Evolutionary conservation across 768 basidiomycete species (phyloP).

Genomic region (Naematelia encephala): DNA sequence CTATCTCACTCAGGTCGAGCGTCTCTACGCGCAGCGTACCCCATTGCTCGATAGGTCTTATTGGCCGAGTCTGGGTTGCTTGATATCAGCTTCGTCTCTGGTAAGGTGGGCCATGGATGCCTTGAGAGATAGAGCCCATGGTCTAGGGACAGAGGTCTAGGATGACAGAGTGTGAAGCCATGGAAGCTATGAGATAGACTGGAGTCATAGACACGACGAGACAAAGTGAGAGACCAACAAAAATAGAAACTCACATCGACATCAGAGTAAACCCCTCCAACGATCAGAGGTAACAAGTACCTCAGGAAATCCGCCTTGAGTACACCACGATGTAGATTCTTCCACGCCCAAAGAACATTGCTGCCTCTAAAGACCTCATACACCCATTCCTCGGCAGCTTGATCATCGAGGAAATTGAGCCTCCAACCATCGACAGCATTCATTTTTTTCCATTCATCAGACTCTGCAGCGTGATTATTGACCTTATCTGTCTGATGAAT

Average conservation of each 20-base stretch:
- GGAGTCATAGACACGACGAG: no score
- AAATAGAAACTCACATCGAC: conserved; percentile 42
- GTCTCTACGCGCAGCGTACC: conserved; percentile 29
- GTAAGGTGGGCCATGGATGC: not conserved
- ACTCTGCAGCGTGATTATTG: conserved; percentile 10
- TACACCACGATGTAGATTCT: conserved; percentile 39
- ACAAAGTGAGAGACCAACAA: no score
- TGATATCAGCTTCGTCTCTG: not conserved
- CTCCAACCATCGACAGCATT: conserved; percentile 37
- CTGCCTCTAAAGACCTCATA: conserved; percentile 13
- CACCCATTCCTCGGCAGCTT: conserved; percentile 29
- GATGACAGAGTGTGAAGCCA: no score
- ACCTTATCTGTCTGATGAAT: conserved; percentile 43
- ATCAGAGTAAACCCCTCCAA: conserved; percentile 45
- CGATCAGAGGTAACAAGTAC: conserved; percentile 37
- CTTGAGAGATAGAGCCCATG: no score
- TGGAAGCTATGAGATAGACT: no score
- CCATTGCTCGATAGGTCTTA: conserved; percentile 40
- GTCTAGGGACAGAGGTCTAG: no score
- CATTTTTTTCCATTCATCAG: conserved; percentile 28
- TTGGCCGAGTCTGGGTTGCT: conserved; percentile 25
- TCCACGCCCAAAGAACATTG: conserved; percentile 38
- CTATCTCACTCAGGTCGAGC: conserved; percentile 24
- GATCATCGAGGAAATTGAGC: conserved; percentile 37
- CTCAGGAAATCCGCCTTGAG: conserved; percentile 43